Base-by-base conservation (phyloP, 164 flowering plant genomes). In the Kalanchoe fedtschenkoi region DNA sequence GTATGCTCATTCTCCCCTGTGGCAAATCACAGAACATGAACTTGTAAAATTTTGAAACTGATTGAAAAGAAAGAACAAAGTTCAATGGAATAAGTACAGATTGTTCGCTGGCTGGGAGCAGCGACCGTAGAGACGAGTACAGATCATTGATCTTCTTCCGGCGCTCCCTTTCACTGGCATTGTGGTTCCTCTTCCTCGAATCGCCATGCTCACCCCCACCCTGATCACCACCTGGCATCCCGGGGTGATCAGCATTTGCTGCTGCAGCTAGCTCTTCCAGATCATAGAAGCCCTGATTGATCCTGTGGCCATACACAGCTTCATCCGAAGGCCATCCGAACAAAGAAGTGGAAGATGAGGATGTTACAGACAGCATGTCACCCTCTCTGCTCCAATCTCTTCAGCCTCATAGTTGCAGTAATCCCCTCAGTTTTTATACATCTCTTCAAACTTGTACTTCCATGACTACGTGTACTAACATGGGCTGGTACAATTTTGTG, bases 81-180 rank as follows among this genome's bases (percentile, higher is more conserved):
- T n/a, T n/a, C n/a, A n/a, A n/a, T 11, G 34, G 7, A 22, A 10
- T 6, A 5, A 8, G 0, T 75, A 85, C 96, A 81, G 62, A 65
- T 46, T 79, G 83, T 67, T 86, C 78, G 0, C 81, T n/a, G 1
- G 68, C 34, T 0, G 96, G 96, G 60, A 86, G 86, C 33, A 83
- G 43, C 0, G 84, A 77, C 41, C 86, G 81, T n/a, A 89, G 86
- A 21, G 83, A 63, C 4, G 81, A 74, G 66, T 75, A 87, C 55
- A 89, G 51, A 13, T 7, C 16, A 64, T 83, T 89, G 46, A 89
- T 70, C 72, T 72, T 83, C 69, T 77, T 83, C 0, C 96, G 82
- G 7, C 95, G 88, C 46, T 82, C 78, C 2, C 91, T 82, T 66
- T 87, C 95, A 26, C 78, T 80, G 1, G 93, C 91, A 61, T 87